A percentile compares a stretch with the other conserved stretches of the same genome.
Conservation (phyloP, 2,329 filamentous ascomycete genomes). For the Sphaerulina musiva region DNA sequence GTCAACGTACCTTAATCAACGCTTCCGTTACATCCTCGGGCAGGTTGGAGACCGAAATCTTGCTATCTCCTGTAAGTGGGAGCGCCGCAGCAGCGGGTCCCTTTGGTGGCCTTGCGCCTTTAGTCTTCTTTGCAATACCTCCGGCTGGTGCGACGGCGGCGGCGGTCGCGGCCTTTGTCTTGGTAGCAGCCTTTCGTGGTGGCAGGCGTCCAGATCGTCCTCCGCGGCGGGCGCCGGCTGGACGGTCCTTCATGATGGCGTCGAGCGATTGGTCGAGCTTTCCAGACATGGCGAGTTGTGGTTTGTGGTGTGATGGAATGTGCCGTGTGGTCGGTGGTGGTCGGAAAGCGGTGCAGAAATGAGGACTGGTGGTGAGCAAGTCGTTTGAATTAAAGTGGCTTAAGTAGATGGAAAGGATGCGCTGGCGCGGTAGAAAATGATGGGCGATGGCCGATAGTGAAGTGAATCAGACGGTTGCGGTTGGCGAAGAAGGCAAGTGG, state of each 20-base stretch:
- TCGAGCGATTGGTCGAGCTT: conserved; percentile 97
- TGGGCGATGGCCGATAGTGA: background rate
- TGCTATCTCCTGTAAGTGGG: conserved; percentile 64
- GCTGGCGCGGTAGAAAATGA: conserved; percentile 9
- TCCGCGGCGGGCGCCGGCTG: conserved; percentile 42
- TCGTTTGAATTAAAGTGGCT: conserved; percentile 4
- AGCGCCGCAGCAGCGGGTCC: conserved; percentile 58
- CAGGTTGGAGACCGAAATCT: conserved; percentile 98
- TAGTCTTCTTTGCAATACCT: conserved; percentile 69
- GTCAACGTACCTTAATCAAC: conserved; percentile 99
- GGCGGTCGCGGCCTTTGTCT: conserved; percentile 42
- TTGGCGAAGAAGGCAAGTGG: conserved; percentile 13
- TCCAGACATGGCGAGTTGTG: conserved; percentile 63
- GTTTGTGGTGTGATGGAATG: conserved; percentile 7
- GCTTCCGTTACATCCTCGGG: conserved; percentile 92
- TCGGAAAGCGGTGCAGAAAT: conserved; percentile 2
- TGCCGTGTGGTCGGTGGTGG: conserved; percentile 6
- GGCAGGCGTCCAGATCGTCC: conserved; percentile 39
- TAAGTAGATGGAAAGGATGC: conserved; percentile 14
- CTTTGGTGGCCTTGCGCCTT: conserved; percentile 49
- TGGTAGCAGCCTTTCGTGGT: conserved; percentile 45
- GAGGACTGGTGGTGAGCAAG: conserved; percentile 6
- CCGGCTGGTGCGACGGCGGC: conserved; percentile 62
- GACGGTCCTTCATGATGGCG: conserved; percentile 81
- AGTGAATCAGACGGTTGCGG: conserved; percentile 9